Percentiles rank a stretch among this genome's conserved stretches.
Conservation (phyloP, 1,139 yeast genomes). For the Candida albicans region DNA sequence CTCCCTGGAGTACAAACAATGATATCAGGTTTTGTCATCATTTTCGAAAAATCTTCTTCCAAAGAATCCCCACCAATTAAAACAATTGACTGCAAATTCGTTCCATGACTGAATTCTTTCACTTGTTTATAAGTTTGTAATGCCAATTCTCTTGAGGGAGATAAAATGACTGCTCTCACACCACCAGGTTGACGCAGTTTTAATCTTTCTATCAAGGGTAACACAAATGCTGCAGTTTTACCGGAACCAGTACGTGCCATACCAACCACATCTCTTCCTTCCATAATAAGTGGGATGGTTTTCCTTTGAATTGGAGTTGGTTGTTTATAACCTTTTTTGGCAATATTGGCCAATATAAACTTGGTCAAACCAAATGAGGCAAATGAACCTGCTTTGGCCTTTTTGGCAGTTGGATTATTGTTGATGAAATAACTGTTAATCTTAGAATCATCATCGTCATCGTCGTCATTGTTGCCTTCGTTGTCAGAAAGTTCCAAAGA, state of each 20-base stretch:
- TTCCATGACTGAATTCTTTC: conserved; percentile 81
- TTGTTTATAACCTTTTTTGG: conserved; percentile 84
- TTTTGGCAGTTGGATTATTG: conserved; percentile 51
- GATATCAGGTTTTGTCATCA: conserved; percentile 94
- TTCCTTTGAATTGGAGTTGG: conserved; percentile 98
- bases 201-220: conserved; percentile 81
- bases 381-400: conserved; percentile 80
- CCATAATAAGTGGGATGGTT: conserved; percentile 86
- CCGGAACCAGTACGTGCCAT: conserved; percentile 99
- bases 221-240: conserved; percentile 95
- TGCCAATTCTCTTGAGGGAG: conserved; percentile 90
- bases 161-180: conserved; percentile 79
- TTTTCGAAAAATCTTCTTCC: conserved; percentile 90
- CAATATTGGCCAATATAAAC: conserved; percentile 64
- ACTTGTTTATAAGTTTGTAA: conserved; percentile 87
- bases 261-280: conserved; percentile 92
- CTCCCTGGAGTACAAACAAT: conserved; percentile 98
- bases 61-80: conserved; percentile 96
- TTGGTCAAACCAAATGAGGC: conserved; percentile 88
- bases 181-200: conserved; percentile 78
- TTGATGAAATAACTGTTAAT: conserved; percentile 30
- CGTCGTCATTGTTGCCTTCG: conserved; percentile 42
- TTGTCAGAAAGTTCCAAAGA: conserved; percentile 66
- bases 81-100: conserved; percentile 77
- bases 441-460: conserved; percentile 40